Evolutionary conservation across 371 early-diverging fungal species (phyloP).

Genomic region (Syncephalastrum racemosum): DNA sequence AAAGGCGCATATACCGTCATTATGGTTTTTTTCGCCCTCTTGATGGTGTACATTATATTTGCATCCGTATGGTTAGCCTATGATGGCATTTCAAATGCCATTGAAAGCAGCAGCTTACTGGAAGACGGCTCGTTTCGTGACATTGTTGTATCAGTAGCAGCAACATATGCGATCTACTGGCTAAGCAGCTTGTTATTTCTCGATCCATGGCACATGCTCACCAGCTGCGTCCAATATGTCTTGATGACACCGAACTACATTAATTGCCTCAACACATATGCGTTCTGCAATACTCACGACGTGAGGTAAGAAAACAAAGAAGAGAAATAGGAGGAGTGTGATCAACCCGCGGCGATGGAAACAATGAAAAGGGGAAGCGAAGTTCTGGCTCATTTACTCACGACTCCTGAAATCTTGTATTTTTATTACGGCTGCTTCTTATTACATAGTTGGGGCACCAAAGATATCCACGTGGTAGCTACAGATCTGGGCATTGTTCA

Average conservation of each 20-base stretch:
- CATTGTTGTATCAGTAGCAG: conserved; percentile 75
- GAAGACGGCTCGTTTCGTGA: conserved; percentile 70
- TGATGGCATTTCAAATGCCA: conserved; percentile 18
- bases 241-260: conserved; percentile 79
- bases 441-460: conserved; percentile 96
- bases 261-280: conserved; percentile 91
- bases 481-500: conserved; percentile 51
- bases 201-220: conserved; percentile 96
- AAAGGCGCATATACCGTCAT: conserved; percentile 44
- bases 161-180: conserved; percentile 86
- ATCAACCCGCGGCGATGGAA: too few relatives aligned
- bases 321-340: neutral
- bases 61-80: conserved; percentile 48
- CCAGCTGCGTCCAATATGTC: conserved; percentile 84
- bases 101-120: conserved; percentile 21
- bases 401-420: conserved; percentile 1
- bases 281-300: conserved; percentile 92
- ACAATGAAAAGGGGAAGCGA: neutral
- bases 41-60: conserved; percentile 61
- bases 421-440: neutral
- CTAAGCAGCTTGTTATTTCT: conserved; percentile 71
- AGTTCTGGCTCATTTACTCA: neutral
- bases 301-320: conserved; percentile 51
- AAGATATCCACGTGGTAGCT: conserved; percentile 67
- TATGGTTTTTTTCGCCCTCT: conserved; percentile 52